Evolutionary conservation across 1,139 yeast species (phyloP), one percentile per base, ranked within the genome.

Genomic region (Candida frijolesensis): DNA sequence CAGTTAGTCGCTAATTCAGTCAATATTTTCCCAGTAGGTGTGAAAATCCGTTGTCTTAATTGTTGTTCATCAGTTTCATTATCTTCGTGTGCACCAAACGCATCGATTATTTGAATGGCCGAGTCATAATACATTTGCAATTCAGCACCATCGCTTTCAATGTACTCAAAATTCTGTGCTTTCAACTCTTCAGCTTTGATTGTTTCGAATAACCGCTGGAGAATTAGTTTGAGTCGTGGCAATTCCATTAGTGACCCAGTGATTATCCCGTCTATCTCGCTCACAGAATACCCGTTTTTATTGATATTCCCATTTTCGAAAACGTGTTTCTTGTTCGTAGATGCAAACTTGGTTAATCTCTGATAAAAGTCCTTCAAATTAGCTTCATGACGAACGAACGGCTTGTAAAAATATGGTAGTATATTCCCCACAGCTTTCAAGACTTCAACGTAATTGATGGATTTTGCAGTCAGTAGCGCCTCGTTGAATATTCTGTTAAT

Each of bases 321-420:
- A 11, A 76, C 64, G 57, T 74, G 57, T 54, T 67, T 57, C 63
- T 72, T 83, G 54, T 82, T 81, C 57, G 83, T 85, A 2, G 54
- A 53, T 49, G 62, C 55, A 55, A 76, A 76, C 49, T 64, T 66
- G 40, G 87, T 81, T 18, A 96, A 62, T 27, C 67, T 64, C 6
- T 55, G 32, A 19, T 66, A 58, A 49, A 74, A 76, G 39, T 61
- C 58, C 52, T 68, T 68, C 48, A 75, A 60, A 52, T 74, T 96
- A 8, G 97, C 97, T 66, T 91, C 96, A 65, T 92, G 97, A 53
- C 97, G 78, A 74, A 91, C 88, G 58, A 89, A 89, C 0, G 97
- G 96, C 62, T 90, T 89, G 70, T 89, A 92, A 64, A 91, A 91
- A 65, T 89, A 90, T 0, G 97, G 97, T 25, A 92, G 75, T 0